These are phyloP conservation scores for Telopea speciosissima DNA, from an alignment of 177 flowering plant species.

Conservation along the genomic window DNA sequence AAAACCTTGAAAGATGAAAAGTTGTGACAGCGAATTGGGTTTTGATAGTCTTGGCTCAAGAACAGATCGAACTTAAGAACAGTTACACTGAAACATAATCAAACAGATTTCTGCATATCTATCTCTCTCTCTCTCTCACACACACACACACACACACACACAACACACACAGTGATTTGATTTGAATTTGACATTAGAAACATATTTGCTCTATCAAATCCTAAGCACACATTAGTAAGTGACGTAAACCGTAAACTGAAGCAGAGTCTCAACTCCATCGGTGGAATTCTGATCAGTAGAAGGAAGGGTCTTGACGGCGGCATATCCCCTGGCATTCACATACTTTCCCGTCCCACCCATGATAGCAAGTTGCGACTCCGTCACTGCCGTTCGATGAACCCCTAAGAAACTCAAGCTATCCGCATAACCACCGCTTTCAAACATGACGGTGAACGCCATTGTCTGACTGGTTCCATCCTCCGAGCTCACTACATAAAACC, in stretches of 20 bases:
- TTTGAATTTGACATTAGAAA: background rate
- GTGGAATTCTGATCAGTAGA: slow-evolving; percentile 25
- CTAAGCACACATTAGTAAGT: slow-evolving; percentile 14
- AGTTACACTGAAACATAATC: too few species aligned
- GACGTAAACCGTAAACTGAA: slow-evolving; percentile 41
- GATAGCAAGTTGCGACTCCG: slow-evolving; percentile 68
- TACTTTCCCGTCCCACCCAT: slow-evolving; percentile 95
- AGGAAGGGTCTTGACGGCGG: slow-evolving; percentile 43
- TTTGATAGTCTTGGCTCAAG: too few species aligned
- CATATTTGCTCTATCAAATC: background rate
- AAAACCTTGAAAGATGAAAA: too few species aligned
- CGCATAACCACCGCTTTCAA: slow-evolving; percentile 38
- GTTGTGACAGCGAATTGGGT: too few species aligned
- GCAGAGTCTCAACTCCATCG: slow-evolving; percentile 41
- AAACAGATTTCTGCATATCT: too few species aligned
- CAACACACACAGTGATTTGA: too few species aligned
- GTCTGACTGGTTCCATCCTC: slow-evolving; percentile 73
- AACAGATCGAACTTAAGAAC: too few species aligned
- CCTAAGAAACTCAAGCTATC: slow-evolving; percentile 80
- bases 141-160: too few species aligned
- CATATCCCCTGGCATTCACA: slow-evolving; percentile 60
- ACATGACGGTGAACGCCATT: slow-evolving; percentile 73
- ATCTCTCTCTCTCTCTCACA: too few species aligned
- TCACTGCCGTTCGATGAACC: slow-evolving; percentile 53
- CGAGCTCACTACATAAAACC: slow-evolving; percentile 68